Evolutionary conservation across 345 rosid genomes (phyloP).

Genomic region (Erysimum cheiranthoides): DNA sequence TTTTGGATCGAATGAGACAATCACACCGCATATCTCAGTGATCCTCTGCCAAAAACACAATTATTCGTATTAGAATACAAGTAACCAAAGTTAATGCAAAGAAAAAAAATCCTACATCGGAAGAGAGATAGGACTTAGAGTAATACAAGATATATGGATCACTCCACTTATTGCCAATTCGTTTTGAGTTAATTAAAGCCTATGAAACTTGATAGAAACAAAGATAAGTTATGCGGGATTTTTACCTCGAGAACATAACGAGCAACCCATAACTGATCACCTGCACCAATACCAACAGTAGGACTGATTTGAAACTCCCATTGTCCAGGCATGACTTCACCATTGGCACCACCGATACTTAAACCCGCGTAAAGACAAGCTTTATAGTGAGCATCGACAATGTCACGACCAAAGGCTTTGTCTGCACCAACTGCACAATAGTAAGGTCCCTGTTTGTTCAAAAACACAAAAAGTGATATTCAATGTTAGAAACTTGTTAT

Average conservation of each 20-base stretch:
- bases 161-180: too few relatives aligned
- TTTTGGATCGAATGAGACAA: constrained; percentile 91
- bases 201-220: neutral
- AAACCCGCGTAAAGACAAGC: constrained; percentile 94
- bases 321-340: constrained; percentile 98
- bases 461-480: neutral
- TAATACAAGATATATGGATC: neutral
- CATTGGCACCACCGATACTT: constrained; percentile 89
- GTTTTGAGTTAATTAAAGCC: too few relatives aligned
- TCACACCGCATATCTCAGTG: constrained; percentile 88
- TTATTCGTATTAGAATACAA: neutral
- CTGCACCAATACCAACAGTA: constrained; percentile 88
- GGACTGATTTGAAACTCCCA: constrained; percentile 99
- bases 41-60: constrained; percentile 67
- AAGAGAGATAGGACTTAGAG: neutral
- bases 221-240: neutral
- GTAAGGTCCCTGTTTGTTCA: constrained; percentile 73
- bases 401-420: constrained; percentile 94
- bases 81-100: neutral
- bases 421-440: constrained; percentile 97
- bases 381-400: constrained; percentile 94
- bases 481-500: neutral
- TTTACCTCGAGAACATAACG: constrained; percentile 94
- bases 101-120: neutral
- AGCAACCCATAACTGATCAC: constrained; percentile 86